phyloP scores from a whole-genome alignment of 2,329 filamentous ascomycete genomes.

The Cordyceps tenuipes region DNA sequence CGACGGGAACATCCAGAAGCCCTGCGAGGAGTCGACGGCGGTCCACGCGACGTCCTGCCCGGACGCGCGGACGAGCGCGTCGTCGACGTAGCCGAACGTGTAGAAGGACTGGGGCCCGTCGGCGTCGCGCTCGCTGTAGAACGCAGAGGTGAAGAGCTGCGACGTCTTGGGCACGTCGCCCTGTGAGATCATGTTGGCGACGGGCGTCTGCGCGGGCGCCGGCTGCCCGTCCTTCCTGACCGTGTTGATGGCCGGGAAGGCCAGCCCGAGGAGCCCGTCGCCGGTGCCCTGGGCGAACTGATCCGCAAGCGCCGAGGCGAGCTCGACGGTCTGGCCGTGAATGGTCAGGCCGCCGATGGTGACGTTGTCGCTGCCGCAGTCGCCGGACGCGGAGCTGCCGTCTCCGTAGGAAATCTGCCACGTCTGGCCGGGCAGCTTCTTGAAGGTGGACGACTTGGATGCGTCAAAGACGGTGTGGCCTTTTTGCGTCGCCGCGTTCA shows the following conservation, averaged over 20 bases:
- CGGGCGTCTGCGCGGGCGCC: conserved; percentile 34
- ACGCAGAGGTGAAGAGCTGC: conserved; percentile 58
- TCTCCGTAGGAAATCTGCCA: conserved; percentile 40
- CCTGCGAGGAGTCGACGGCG: conserved; percentile 51
- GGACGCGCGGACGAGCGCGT: conserved; percentile 50
- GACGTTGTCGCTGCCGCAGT: conserved; percentile 36
- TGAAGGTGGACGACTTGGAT: conserved; percentile 29
- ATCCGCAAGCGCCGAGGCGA: conserved; percentile 31
- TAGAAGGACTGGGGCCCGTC: conserved; percentile 32
- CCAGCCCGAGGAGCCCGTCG: conserved; percentile 21
- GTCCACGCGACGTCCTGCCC: conserved; percentile 46
- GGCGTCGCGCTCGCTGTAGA: conserved; percentile 40
- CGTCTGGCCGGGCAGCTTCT: conserved; percentile 25
- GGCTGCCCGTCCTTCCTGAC: conserved; percentile 23
- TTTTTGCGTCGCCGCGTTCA: conserved; percentile 18
- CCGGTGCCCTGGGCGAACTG: conserved; percentile 39
- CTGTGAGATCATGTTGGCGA: conserved; percentile 23
- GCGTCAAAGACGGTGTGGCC: conserved; percentile 33
- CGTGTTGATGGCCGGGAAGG: conserved; percentile 34
- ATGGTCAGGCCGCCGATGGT: conserved; percentile 35
- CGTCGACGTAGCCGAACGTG: conserved; percentile 66
- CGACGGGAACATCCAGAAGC: conserved; percentile 49
- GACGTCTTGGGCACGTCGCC: conserved; percentile 13
- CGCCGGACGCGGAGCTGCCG: conserved; percentile 34
- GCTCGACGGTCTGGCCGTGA: conserved; percentile 34